phyloP scores from a whole-genome alignment of 352 stramenopile genomes.

The Globisporangium recalcitrans region DNA sequence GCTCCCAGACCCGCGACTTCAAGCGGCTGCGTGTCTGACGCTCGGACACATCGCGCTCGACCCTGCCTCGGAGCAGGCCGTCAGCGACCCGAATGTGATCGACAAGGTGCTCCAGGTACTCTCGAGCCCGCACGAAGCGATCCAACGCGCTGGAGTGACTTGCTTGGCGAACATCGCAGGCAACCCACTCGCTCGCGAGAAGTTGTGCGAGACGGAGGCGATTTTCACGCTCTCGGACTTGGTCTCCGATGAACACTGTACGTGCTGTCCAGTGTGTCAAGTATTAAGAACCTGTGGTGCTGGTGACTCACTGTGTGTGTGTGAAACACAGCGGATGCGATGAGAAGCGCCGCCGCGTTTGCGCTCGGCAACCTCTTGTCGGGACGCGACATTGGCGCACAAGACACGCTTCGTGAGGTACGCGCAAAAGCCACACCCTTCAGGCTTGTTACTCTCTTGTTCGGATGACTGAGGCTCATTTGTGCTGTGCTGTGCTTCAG shows the following conservation, averaged over 20 bases:
- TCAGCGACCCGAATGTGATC: constrained; percentile 36
- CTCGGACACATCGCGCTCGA: constrained; percentile 66
- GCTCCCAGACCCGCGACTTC: constrained; percentile 47
- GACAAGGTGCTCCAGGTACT: constrained; percentile 39
- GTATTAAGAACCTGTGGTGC: neutral
- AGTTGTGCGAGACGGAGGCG: constrained; percentile 43
- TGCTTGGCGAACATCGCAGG: constrained; percentile 55
- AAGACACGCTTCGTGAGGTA: constrained; percentile 54
- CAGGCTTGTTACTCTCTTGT: too few species aligned
- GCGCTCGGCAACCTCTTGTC: constrained; percentile 64
- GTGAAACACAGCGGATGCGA: constrained; percentile 29
- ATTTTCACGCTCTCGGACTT: constrained; percentile 38
- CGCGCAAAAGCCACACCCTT: too few species aligned
- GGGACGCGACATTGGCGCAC: constrained; percentile 43
- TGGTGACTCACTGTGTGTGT: constrained; percentile 14
- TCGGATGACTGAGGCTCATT: neutral
- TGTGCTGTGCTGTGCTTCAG: neutral
- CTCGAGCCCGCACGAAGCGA: constrained; percentile 49
- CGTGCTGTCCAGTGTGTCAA: neutral
- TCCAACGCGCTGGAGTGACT: constrained; percentile 46
- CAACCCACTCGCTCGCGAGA: constrained; percentile 28
- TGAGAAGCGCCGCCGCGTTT: constrained; percentile 58
- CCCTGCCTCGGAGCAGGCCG: constrained; percentile 17
- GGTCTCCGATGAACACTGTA: constrained; percentile 48
- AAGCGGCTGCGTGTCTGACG: constrained; percentile 52